Conservation (phyloP, 495 filamentous ascomycete species). For the Lineolata rhizophorae region DNA sequence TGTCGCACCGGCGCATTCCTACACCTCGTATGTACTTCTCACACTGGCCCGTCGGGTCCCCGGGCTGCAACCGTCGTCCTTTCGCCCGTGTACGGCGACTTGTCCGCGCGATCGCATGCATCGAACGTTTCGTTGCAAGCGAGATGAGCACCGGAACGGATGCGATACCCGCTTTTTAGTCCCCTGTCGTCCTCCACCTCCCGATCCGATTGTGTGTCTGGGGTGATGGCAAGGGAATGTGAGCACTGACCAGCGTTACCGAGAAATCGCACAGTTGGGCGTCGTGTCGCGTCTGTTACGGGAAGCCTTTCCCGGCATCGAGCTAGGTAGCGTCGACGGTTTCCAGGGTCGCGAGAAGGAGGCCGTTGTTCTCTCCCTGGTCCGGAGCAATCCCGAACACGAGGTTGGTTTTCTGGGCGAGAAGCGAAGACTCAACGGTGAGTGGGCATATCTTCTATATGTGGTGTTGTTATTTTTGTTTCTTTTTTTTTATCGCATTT, state of each 20-base stretch:
- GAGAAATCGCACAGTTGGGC: too few species aligned
- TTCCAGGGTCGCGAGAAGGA: conserved; percentile 98
- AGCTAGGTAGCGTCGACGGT: conserved; percentile 85
- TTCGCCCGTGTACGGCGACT: too few species aligned
- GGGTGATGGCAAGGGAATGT: too few species aligned
- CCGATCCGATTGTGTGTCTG: too few species aligned
- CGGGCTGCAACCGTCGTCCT: conserved; percentile 1
- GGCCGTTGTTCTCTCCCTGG: conserved; percentile 73
- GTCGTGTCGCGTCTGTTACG: conserved; percentile 54
- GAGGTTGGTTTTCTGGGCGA: conserved; percentile 94
- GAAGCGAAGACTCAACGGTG: conserved; percentile 77
- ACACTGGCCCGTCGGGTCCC: background rate
- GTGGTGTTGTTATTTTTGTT: background rate
- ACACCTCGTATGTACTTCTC: background rate
- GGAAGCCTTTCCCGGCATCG: conserved; percentile 59
- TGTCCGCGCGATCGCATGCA: too few species aligned
- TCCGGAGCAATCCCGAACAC: conserved; percentile 65
- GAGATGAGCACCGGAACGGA: too few species aligned
- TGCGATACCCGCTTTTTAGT: too few species aligned
- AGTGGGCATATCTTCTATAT: too few species aligned
- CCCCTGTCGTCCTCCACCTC: too few species aligned
- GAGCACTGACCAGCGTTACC: too few species aligned
- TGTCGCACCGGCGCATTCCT: background rate
- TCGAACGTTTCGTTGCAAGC: too few species aligned
- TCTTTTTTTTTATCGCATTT: too few species aligned